Percentiles rank a stretch among this genome's conserved stretches.
These are phyloP conservation scores for Coriolopsis trogii DNA, from an alignment of 1,284 basidiomycete genomes.

Conservation along the genomic window DNA sequence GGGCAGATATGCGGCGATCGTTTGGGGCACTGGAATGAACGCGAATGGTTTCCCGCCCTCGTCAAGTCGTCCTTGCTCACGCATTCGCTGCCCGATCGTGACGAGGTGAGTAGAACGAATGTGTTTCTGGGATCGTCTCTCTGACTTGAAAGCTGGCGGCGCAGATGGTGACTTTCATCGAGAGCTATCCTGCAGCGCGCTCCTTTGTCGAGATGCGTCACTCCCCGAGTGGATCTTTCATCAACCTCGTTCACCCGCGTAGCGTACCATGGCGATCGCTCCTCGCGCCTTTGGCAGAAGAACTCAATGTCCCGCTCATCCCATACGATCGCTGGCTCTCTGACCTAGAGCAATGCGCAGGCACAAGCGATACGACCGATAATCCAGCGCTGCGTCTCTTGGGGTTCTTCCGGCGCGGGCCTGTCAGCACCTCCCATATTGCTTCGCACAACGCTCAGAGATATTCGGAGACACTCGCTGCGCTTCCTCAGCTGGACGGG, in stretches of 20 bases:
- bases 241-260: constrained; percentile 33
- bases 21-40: constrained; percentile 44
- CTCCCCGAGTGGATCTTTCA: constrained; percentile 6
- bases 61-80: constrained; percentile 36
- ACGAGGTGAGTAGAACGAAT: constrained; percentile 12
- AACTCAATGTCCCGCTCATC: constrained; percentile 23
- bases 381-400: constrained; percentile 17
- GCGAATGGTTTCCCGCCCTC: constrained; percentile 48
- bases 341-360: constrained; percentile 8
- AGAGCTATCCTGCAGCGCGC: constrained; percentile 22
- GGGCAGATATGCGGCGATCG: constrained; percentile 44
- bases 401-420: constrained; percentile 9
- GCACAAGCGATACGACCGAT: background rate
- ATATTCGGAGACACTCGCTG: background rate
- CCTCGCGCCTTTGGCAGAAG: constrained; percentile 16
- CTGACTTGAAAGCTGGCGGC: background rate
- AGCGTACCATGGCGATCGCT: constrained; percentile 23
- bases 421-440: background rate
- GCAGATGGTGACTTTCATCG: constrained; percentile 25
- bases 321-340: constrained; percentile 23
- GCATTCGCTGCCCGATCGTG: constrained; percentile 29
- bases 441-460: background rate
- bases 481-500: background rate
- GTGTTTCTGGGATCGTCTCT: background rate
- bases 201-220: constrained; percentile 26